Evolutionary conservation across 129 eudicot species (phyloP).

Genomic region (Pittosporum tobira): DNA sequence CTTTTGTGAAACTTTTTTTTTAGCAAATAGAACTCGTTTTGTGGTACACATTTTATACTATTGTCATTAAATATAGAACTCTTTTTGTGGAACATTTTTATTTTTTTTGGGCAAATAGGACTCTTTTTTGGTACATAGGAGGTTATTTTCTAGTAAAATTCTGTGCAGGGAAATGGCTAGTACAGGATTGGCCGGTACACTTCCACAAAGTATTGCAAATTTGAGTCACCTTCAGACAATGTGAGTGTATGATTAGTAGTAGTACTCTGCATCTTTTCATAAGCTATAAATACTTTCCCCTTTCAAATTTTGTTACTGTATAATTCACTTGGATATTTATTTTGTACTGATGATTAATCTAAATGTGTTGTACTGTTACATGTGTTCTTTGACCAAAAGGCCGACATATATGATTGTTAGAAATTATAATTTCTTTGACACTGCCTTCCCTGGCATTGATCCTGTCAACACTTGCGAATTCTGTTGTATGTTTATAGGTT

Average conservation of each 20-base stretch:
- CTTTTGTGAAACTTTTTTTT: no score
- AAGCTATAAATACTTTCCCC: background rate
- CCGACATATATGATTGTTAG: no score
- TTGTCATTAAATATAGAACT: background rate
- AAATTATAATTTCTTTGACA: no score
- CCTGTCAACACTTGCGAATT: background rate
- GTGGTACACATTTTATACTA: background rate
- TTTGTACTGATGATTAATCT: background rate
- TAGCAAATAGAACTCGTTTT: no score
- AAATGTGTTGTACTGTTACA: background rate
- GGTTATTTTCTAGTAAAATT: background rate
- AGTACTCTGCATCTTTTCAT: background rate
- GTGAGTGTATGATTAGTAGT: conserved; percentile 36
- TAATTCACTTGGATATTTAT: conserved; percentile 1
- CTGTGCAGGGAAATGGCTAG: conserved; percentile 83
- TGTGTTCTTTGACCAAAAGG: no score
- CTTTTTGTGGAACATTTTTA: no score
- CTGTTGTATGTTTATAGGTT: conserved; percentile 32
- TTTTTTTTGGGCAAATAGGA: no score
- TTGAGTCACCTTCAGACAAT: conserved; percentile 70
- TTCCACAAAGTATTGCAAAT: conserved; percentile 86
- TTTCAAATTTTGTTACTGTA: background rate
- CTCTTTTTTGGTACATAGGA: no score
- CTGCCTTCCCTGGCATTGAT: background rate
- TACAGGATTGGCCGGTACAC: conserved; percentile 68